Conservation (phyloP, 2,329 filamentous ascomycete species). For the Trichoderma sp. region DNA sequence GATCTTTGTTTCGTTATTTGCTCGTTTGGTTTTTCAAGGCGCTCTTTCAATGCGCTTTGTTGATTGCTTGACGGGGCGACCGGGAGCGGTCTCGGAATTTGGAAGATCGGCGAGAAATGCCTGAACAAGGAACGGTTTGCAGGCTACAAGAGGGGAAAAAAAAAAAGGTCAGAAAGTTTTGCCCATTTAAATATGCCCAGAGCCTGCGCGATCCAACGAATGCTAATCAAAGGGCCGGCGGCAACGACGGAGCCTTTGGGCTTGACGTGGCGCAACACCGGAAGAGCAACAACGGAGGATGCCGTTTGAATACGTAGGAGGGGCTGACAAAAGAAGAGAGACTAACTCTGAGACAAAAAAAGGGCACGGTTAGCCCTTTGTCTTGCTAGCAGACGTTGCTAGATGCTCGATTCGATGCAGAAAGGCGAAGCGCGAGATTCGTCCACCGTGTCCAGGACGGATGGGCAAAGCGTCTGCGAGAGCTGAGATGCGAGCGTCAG, state of each 20-base stretch:
- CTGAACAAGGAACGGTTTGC: slow-evolving; percentile 12
- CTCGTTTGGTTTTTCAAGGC: not conserved
- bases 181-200: slow-evolving; percentile 7
- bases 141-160: not conserved
- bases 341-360: slow-evolving; percentile 23
- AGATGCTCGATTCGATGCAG: not conserved
- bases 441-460: not conserved
- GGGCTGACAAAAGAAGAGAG: slow-evolving; percentile 24
- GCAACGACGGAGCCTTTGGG: slow-evolving; percentile 24
- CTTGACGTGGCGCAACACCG: slow-evolving; percentile 27
- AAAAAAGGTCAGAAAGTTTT: slow-evolving; percentile 9
- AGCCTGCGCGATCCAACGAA: slow-evolving; percentile 23
- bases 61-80: slow-evolving; percentile 7
- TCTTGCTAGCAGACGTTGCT: slow-evolving; percentile 2
- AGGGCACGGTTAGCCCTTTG: slow-evolving; percentile 15
- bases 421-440: not conserved
- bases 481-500: slow-evolving; percentile 19
- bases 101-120: slow-evolving; percentile 8
- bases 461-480: not conserved
- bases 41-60: slow-evolving; percentile 6
- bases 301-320: slow-evolving; percentile 18
- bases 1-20: not conserved
- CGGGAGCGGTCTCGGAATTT: slow-evolving; percentile 17
- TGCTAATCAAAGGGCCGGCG: slow-evolving; percentile 20
- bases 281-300: slow-evolving; percentile 18